Evolutionary conservation across 352 stramenopile genomes (phyloP), one percentile per base, ranked within the genome.

Genomic region (Phytophthora pseudosyringae): DNA sequence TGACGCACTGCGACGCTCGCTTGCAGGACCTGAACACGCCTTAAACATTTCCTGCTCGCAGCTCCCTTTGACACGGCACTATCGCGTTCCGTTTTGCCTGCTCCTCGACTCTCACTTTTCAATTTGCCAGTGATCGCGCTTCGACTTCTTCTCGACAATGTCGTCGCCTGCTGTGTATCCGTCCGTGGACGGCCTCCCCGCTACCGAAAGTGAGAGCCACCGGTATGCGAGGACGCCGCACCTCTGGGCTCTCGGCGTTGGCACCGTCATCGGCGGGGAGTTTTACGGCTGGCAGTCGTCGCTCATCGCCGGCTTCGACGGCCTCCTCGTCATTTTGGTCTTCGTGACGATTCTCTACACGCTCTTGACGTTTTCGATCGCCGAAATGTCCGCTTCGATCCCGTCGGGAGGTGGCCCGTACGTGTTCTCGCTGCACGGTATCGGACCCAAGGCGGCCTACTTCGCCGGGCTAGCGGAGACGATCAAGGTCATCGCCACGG

Each of bases 291-390:
- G 79, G 79, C 79, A 88, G 40, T 61, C 53, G 69, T 81, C 55
- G 31, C 45, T 69, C 2, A 47, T 69, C 4, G 61, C 61, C 12
- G 61, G 61, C 26, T 64, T 70, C 40, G 47, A 80, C 39, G 79
- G 76, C 38, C 57, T 88, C 7, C 71, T 89, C 29, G 47, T 91
- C 53, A 81, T 89, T 43, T 59, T 91, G 45, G 53, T 64, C 32
- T 72, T 89, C 60, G 79, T 88, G 38, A 90, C 83, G 11, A 59
- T 87, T 39, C 71, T 90, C n/a, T 91, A 90, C 68, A 73, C 81
- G 49, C 46, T 90, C 48, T 70, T 91, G 13, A 76, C 80, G 8
- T 91, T 91, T 68, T 90, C 83, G 3, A 89, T 91, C 68, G 80
- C 80, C 21, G 83, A 90, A 61, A 67, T 91, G 53, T 90, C 80